Evolutionary conservation across 768 basidiomycete genomes (phyloP), one percentile per base, ranked within the genome.

Genomic region (Lactarius indigo): DNA sequence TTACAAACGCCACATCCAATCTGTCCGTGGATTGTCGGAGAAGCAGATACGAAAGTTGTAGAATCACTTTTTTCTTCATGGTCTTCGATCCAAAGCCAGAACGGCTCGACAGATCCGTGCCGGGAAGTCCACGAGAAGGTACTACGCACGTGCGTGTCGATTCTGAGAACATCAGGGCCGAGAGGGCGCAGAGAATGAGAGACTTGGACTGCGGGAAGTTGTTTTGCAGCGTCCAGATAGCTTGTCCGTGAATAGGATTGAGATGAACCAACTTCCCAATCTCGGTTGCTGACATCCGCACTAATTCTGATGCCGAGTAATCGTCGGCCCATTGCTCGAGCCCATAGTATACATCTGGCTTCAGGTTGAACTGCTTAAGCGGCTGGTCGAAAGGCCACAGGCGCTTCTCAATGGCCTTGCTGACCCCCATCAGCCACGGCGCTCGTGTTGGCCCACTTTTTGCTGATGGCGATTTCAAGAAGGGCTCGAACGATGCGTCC

Each of bases 81-180:
- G 72, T 96, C 94, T 78, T 98, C 95, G 3, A 97, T 79, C 97
- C 97, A 98, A 35, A 99, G 76, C 89, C 93, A 98, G 78, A 98
- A 98, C 1, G 93, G 90, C 75, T 98, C 94, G 2, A 80, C 79
- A 13, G 78, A 80, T 0, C 90, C 91, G 71, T 97, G 95, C 74
- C 85, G 90, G 30, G 79, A 72, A 70, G 81, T 90, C 96, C 97
- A 98, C 17, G 83, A 83, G 76, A 98, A 99, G 8, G 82, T 77
- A 30, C 86, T 85, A 18, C 78, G 77, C 37, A 95, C 80, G 1
- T 79, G 81, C 59, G 93, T 82, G 1, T 80, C 80, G 41, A 99
- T 84, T 73, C 87, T 90, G 39, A 99, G 84, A 39, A 97, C 83
- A 75, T 96, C 92, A 62, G 86, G 82, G 15, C 88, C 88, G 37